These are phyloP conservation scores for Nelumbo lutea DNA, from an alignment of 164 flowering plant species.

Conservation along the genomic window DNA sequence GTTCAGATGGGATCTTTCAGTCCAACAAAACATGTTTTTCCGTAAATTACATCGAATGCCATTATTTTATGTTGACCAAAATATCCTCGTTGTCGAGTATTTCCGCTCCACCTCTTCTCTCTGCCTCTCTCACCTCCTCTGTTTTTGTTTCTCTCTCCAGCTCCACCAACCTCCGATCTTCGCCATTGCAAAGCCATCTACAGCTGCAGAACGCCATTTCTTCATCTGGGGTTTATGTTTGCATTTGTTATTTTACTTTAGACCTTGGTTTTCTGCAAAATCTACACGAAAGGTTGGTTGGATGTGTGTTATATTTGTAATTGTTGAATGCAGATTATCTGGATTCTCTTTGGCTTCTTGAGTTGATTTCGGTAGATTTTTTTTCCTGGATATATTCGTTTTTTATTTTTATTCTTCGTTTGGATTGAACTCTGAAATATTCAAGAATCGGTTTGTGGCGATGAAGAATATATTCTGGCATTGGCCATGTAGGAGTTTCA, in stretches of 20 bases:
- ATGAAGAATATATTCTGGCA: no score
- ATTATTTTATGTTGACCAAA: no score
- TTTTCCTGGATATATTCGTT: neutral
- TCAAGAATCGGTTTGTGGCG: neutral
- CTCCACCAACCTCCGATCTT: neutral
- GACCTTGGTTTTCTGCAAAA: neutral
- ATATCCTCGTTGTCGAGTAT: no score
- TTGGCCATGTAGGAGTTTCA: neutral
- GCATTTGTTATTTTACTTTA: neutral
- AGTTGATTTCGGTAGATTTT: neutral
- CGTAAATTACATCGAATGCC: no score
- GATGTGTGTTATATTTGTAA: no score
- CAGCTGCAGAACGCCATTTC: neutral
- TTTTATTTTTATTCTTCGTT: neutral
- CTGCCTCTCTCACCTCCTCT: no score
- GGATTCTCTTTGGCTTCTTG: neutral
- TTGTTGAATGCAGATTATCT: no score
- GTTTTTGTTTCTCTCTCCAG: no score
- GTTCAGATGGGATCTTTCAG: no score
- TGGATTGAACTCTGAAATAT: neutral
- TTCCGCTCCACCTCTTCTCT: neutral
- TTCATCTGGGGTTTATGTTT: neutral
- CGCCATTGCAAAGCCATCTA: neutral
- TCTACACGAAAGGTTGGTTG: no score
- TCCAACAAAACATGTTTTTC: no score